Base-by-base conservation (phyloP, 176 grass and related monocot genomes). In the Musa beccarii region DNA sequence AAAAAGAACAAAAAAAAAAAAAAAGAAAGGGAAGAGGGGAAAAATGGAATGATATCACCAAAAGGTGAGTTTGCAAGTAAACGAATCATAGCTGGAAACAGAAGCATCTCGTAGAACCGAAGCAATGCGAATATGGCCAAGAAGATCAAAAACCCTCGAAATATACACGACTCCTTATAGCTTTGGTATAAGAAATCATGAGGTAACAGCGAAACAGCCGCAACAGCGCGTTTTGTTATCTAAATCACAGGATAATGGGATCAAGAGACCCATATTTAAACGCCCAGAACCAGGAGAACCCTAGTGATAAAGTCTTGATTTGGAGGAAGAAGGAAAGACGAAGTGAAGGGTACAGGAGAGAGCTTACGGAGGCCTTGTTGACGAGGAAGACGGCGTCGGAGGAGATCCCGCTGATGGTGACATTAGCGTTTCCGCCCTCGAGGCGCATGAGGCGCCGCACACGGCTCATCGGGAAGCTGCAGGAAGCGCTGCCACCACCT, bases 331-430 rank as follows among this genome's bases (percentile, higher is more conserved):
- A 19, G 55, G 53, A 79, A 7, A 82, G 62, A 81, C 19, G 73
- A 0, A 50, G 12, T 49, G 11, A 11, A 61, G 5, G 4, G 50
- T 11, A 62, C 12, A 75, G 28, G 17, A 63, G 54, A 20, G 54
- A 20, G 55, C 66, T 56, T 85, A 96, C 89, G 1, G 90, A 87
- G 34, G 93, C 90, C 69, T 90, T 97, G 67, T 86, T 97, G 90
- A 97, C 77, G 87, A 97, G 87, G 80, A 97, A 93, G 64, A 97
- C 85, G 6, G 90, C 82, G 9, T 93, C 90, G 1, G 53, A 77
- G 80, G 84, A 81, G 68, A 70, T 70, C 43, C 68, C 68, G 8
- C 8, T 70, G 34, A 51, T 65, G 55, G 87, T 72, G 57, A 86
- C 84, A 15, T 85, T 83, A 54, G 23, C 54, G 43, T 75, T 49